Conservation (phyloP, 345 rosid species). For the Crucihimalaya himalaica region DNA sequence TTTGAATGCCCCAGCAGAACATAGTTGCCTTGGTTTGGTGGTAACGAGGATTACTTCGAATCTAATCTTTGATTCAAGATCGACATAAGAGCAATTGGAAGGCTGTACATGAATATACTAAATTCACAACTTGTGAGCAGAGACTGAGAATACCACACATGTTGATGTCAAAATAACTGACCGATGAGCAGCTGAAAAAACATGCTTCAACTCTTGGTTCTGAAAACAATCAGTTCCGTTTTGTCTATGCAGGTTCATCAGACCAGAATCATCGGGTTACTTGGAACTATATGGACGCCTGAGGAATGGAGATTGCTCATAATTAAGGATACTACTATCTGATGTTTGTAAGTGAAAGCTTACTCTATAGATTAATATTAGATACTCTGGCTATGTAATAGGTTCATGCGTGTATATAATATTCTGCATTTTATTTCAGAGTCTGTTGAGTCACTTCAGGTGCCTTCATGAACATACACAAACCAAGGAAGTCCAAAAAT, state of each 20-base stretch:
- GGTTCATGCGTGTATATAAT: not conserved
- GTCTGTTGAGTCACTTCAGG: not conserved
- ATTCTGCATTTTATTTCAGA: not conserved
- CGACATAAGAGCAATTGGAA: not conserved
- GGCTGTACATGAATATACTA: not conserved
- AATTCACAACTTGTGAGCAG: slow-evolving; percentile 2
- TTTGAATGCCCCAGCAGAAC: not conserved
- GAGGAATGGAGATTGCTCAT: slow-evolving; percentile 63
- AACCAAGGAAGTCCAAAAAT: not conserved
- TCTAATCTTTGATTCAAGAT: not conserved
- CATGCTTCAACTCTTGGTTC: not conserved
- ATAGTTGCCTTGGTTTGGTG: not conserved
- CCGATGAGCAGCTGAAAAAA: not conserved
- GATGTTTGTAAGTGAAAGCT: slow-evolving; percentile 4
- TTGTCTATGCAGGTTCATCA: slow-evolving; percentile 56
- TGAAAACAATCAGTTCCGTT: not conserved
- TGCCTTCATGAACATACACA: not conserved
- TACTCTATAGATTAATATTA: not conserved
- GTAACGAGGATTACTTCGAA: not conserved
- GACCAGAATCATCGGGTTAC: slow-evolving; percentile 68
- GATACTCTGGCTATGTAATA: not conserved
- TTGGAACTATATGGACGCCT: slow-evolving; percentile 63
- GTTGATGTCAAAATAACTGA: not conserved
- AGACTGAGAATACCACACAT: not conserved
- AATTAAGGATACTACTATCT: slow-evolving; percentile 13